Evolutionary conservation across 768 basidiomycete genomes (phyloP).

Genomic region (Xerocomellus chrysenteron): DNA sequence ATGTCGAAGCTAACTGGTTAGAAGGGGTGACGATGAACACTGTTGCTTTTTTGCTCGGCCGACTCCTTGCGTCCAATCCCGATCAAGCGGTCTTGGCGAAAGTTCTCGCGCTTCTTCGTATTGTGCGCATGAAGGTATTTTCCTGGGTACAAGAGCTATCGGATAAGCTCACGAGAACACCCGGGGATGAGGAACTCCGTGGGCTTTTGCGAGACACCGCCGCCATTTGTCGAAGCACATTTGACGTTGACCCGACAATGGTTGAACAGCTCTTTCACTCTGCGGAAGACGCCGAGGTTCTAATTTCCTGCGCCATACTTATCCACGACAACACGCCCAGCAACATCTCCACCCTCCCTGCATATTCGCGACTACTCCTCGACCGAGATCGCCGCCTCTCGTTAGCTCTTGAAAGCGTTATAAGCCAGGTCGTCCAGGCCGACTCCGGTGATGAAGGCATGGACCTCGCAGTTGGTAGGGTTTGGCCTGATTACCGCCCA

Average conservation of each 20-base stretch:
- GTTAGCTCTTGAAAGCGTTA: conserved; percentile 20
- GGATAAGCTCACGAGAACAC: conserved; percentile 13
- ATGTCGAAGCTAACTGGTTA: conserved; percentile 43
- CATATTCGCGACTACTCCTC: conserved; percentile 24
- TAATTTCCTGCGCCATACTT: conserved; percentile 34
- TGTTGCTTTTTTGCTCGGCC: conserved; percentile 32
- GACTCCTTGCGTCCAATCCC: conserved; percentile 32
- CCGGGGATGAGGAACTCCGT: not conserved
- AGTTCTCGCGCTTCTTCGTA: conserved; percentile 26
- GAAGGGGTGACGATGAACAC: conserved; percentile 30
- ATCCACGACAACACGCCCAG: conserved; percentile 32
- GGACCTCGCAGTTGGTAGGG: conserved; percentile 26
- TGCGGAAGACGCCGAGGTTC: not conserved
- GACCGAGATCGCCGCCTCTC: conserved; percentile 35
- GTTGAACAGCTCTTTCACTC: not conserved
- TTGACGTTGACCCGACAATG: conserved; percentile 16
- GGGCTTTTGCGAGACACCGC: conserved; percentile 15
- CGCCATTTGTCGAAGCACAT: conserved; percentile 26
- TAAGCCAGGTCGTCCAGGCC: conserved; percentile 13
- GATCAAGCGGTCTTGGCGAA: conserved; percentile 9
- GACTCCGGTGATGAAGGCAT: conserved; percentile 19
- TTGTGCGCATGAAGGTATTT: conserved; percentile 30
- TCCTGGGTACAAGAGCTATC: conserved; percentile 38
- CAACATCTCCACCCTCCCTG: not conserved
- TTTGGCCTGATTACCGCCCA: conserved; percentile 33